Base-by-base conservation (phyloP, 805 yeast species). In the Cyberlindnera meyerae region DNA sequence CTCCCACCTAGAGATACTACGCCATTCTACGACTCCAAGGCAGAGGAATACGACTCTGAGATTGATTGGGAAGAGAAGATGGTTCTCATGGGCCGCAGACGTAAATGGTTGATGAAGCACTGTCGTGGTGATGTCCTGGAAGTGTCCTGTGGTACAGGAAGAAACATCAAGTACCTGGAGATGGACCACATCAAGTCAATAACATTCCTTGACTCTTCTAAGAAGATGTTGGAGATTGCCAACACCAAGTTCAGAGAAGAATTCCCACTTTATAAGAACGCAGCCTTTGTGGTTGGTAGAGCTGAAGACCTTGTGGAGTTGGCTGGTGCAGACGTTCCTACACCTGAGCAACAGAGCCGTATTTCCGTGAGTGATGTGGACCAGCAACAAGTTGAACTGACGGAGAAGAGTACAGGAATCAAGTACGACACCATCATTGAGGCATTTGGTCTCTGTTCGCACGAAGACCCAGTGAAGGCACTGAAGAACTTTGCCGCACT, bases 381-480 rank as follows among this genome's bases (percentile, higher is more conserved):
- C n/a, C 46, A 48, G 8, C 40, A 53, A 6, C 45, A 41, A 5
- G 42, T 58, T 12, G 41, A 49, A 4, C 40, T 56, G 16, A 45
- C 52, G n/a, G 44, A 48, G n/a, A 40, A 48, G 34, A 48, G 48
- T 18, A 43, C 57, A 4, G 47, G 51, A 2, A 69, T 82, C 42
- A 79, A 79, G 53, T 93, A 90, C 56, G 98, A 93, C 56, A 89
- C 97, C 0, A 82, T 93, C 17, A 71, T 85, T 32, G 97, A 93
- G 60, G 85, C 97, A 0, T 93, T 93, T 63, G 98, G 98, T 0
- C 65, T 93, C 31, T 93, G 98, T 62, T 89, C 97, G 0, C 97
- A 93, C 54, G 82, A 89, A 48, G 95, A 93, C 55, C 98, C 98
- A 0, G 87, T 84, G 1, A 66, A 63, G 41, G 94, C 96, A 0